These are phyloP conservation scores for Tephrocybe sp. DNA, from an alignment of 768 basidiomycete species.

Conservation along the genomic window DNA sequence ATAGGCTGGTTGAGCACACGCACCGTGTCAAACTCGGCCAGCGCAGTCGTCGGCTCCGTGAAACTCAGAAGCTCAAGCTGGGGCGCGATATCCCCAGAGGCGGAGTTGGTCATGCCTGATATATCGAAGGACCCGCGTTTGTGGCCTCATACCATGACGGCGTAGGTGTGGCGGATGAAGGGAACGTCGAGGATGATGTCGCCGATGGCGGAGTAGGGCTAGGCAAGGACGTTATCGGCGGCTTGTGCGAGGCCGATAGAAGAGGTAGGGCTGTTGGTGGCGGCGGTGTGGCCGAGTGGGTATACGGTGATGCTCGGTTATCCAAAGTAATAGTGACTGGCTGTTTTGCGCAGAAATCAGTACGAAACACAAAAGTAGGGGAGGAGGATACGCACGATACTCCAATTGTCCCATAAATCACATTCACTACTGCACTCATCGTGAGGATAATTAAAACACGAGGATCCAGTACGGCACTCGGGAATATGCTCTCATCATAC, in stretches of 20 bases:
- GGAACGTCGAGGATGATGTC: conserved; percentile 82
- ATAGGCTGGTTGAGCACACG: conserved; percentile 67
- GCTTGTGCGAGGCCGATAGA: conserved; percentile 74
- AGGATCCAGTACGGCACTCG: conserved; percentile 71
- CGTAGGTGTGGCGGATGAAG: conserved; percentile 75
- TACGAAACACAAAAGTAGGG: neutral
- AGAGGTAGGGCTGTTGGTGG: conserved; percentile 39
- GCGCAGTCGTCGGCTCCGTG: conserved; percentile 59
- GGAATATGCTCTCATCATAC: conserved; percentile 42
- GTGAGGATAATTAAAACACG: conserved; percentile 70
- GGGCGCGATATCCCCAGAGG: conserved; percentile 30
- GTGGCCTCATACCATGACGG: conserved; percentile 62
- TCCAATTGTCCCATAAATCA: conserved; percentile 77
- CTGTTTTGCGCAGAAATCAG: conserved; percentile 31
- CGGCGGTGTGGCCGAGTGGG: conserved; percentile 68
- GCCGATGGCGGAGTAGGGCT: conserved; percentile 36
- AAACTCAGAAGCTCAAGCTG: conserved; percentile 62
- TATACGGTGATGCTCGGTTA: conserved; percentile 60
- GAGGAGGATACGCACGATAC: conserved; percentile 47
- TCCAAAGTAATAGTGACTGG: conserved; percentile 75
- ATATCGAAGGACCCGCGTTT: neutral
- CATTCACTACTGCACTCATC: conserved; percentile 61
- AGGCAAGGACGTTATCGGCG: conserved; percentile 41
- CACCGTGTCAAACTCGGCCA: conserved; percentile 69
- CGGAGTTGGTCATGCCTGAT: neutral